These are phyloP conservation scores for Meredithiella fracta DNA, from an alignment of 2,329 filamentous ascomycete genomes.

Conservation along the genomic window DNA sequence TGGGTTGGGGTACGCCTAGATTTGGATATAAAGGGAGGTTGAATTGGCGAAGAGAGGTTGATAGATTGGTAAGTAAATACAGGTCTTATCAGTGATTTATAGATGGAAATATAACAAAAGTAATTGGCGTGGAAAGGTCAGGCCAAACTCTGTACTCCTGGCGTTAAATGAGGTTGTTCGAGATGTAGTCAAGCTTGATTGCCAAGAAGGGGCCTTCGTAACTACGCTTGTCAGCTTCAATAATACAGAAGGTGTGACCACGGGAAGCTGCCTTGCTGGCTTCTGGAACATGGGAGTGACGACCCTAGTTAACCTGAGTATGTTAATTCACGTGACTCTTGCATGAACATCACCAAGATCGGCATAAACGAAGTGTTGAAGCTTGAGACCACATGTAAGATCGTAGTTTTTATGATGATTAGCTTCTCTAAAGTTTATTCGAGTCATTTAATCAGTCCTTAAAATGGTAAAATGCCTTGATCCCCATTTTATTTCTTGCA, in stretches of 20 bases:
- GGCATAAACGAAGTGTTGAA: no score
- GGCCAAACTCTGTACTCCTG: background rate
- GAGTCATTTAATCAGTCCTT: no score
- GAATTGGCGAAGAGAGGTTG: background rate
- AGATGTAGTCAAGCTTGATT: no score
- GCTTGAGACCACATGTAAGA: no score
- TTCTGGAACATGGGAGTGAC: background rate
- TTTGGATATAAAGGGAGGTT: background rate
- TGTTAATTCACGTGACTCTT: background rate
- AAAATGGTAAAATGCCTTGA: no score
- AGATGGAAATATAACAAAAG: background rate
- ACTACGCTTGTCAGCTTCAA: background rate
- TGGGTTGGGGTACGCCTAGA: background rate
- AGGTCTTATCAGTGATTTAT: no score
- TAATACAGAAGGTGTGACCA: background rate
- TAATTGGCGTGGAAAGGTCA: background rate
- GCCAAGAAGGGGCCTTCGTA: background rate
- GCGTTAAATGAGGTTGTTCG: background rate
- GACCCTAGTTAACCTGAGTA: background rate
- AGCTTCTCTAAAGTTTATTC: no score
- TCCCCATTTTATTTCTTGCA: background rate
- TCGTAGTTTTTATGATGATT: no score
- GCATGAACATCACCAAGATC: background rate
- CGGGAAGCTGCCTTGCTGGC: slow-evolving; percentile 10
- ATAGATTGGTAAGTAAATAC: no score